Evolutionary conservation across 495 filamentous ascomycete genomes (phyloP).

Genomic region (Aspergillus sparsus): DNA sequence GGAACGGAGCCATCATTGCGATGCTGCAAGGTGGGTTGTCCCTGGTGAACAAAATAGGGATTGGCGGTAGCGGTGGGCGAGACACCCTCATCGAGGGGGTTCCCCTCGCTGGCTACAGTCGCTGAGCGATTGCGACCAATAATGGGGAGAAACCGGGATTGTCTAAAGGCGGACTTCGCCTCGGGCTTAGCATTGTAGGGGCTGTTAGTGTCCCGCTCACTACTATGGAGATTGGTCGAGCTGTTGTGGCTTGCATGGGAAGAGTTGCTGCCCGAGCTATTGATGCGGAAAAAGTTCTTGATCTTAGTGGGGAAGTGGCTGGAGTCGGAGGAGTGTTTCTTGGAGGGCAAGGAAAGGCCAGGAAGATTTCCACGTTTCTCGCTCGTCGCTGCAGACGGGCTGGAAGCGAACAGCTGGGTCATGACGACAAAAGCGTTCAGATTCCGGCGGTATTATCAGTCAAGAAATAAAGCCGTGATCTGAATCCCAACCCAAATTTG

Average conservation of each 20-base stretch:
- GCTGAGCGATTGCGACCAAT: constrained; percentile 78
- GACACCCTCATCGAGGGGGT: constrained; percentile 81
- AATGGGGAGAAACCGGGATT: constrained; percentile 79
- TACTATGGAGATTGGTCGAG: constrained; percentile 27
- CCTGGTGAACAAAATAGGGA: constrained; percentile 96
- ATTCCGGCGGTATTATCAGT: not conserved
- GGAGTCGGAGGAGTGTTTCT: constrained; percentile 52
- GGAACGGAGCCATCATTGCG: constrained; percentile 95
- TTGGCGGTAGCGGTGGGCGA: constrained; percentile 95
- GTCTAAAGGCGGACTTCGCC: constrained; percentile 69
- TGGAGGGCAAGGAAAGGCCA: constrained; percentile 46
- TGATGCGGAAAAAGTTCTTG: constrained; percentile 98
- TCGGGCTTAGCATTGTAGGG: constrained; percentile 45
- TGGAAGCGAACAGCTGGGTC: constrained; percentile 52
- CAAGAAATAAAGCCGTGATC: too few relatives aligned
- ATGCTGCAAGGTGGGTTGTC: constrained; percentile 87
- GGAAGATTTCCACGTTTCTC: constrained; percentile 52
- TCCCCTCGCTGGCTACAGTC: constrained; percentile 92
- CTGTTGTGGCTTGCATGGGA: constrained; percentile 39
- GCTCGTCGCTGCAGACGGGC: constrained; percentile 42
- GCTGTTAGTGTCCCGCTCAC: not conserved
- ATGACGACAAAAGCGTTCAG: constrained; percentile 28
- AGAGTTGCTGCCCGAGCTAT: constrained; percentile 60
- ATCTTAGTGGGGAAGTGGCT: constrained; percentile 82
- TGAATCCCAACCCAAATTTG: not conserved